These are phyloP conservation scores for Chlamydomonas asymmetrica DNA, from an alignment of 139 green algal genomes.

Conservation along the genomic window DNA sequence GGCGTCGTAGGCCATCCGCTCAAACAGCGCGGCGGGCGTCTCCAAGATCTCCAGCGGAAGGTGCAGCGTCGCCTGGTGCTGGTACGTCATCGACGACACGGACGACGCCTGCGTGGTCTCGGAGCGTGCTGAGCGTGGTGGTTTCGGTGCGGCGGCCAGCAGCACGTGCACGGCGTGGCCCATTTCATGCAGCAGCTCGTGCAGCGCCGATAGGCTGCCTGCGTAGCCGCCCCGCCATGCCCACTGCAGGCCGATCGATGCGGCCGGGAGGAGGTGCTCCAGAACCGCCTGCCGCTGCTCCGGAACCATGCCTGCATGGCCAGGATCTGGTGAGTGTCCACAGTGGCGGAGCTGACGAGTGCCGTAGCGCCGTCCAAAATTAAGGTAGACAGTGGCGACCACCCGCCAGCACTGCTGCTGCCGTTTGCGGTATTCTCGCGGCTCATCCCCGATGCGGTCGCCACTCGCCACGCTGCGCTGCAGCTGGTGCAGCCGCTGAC, in stretches of 20 bases:
- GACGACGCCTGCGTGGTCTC: neutral
- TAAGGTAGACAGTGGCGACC: slow-evolving; percentile 18
- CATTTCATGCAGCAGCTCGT: slow-evolving; percentile 37
- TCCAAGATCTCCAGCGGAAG: slow-evolving; percentile 24
- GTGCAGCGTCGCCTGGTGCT: slow-evolving; percentile 23
- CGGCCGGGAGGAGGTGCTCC: neutral
- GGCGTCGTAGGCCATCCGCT: slow-evolving; percentile 9
- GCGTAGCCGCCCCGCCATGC: slow-evolving; percentile 6
- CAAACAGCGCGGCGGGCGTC: slow-evolving; percentile 13
- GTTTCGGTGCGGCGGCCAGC: slow-evolving; percentile 6
- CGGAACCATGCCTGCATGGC: neutral
- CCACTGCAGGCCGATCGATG: slow-evolving; percentile 15
- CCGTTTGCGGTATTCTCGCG: too few relatives aligned
- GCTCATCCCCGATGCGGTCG: too few relatives aligned
- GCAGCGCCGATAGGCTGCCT: slow-evolving; percentile 5
- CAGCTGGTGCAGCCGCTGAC: too few relatives aligned
- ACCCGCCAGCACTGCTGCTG: too few relatives aligned
- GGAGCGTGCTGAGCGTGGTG: neutral
- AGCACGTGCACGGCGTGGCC: slow-evolving; percentile 32
- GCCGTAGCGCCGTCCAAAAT: slow-evolving; percentile 28
- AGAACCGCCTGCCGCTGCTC: neutral
- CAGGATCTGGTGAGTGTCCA: too few relatives aligned
- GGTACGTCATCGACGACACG: neutral
- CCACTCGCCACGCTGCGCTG: too few relatives aligned
- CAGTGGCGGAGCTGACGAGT: slow-evolving; percentile 26